Evolutionary conservation across 345 rosid genomes (phyloP).

Genomic region (Pugionium cornutum): DNA sequence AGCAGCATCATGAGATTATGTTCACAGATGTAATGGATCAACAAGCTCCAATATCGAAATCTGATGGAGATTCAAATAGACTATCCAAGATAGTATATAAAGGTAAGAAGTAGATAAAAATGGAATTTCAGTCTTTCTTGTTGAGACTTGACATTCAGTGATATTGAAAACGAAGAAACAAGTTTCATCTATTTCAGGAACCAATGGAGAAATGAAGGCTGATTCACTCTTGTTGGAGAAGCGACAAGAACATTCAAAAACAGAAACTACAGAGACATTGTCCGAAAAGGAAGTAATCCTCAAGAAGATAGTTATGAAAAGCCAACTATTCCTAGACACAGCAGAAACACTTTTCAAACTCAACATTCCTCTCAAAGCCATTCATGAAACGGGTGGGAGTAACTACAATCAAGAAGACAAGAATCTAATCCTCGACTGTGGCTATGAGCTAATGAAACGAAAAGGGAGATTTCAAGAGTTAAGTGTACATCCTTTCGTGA

Average conservation of each 20-base stretch:
- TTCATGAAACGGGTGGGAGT: conserved; percentile 22
- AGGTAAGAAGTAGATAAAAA: conserved; percentile 22
- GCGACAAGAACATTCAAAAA: conserved; percentile 20
- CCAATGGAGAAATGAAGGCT: conserved; percentile 25
- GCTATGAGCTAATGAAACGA: conserved; percentile 79
- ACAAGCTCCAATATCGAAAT: conserved; percentile 27
- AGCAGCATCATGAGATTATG: conserved; percentile 43
- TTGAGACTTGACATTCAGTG: too few species aligned
- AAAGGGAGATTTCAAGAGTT: conserved; percentile 76
- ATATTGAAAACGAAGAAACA: background rate
- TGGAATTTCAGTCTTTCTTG: conserved; percentile 9
- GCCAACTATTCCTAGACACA: conserved; percentile 68
- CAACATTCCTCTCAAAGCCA: conserved; percentile 52
- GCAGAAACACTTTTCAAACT: conserved; percentile 81
- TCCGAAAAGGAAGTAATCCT: conserved; percentile 62
- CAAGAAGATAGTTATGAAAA: conserved; percentile 60
- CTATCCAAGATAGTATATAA: conserved; percentile 2
- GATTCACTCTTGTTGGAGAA: conserved; percentile 24
- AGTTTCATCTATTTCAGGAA: conserved; percentile 45
- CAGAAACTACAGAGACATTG: conserved; percentile 46
- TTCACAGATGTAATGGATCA: conserved; percentile 39
- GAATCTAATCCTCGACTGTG: conserved; percentile 68
- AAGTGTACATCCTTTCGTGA: conserved; percentile 62
- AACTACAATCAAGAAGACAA: conserved; percentile 48
- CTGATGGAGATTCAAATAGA: background rate